A percentile compares a stretch with the other conserved stretches of the same genome.
Conservation (phyloP, 345 rosid genomes). For the Murraya paniculata region DNA sequence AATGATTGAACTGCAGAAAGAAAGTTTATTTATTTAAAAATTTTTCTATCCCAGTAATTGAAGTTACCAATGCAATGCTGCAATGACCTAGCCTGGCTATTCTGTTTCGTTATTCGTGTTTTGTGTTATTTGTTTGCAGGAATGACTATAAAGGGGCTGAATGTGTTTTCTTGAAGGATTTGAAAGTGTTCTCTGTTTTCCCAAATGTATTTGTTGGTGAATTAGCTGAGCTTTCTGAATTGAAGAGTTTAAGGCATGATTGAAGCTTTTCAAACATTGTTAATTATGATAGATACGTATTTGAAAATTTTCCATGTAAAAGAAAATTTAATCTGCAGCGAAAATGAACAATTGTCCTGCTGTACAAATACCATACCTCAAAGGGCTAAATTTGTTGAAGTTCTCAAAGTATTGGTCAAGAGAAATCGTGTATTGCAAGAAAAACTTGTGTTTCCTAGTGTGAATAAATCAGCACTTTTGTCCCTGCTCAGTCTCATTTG, state of each 20-base stretch:
- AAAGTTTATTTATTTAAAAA: neutral
- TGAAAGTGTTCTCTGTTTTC: neutral
- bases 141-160: neutral
- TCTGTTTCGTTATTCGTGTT: neutral
- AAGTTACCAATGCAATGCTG: neutral
- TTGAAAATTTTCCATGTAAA: too few relatives aligned
- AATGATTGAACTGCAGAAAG: neutral
- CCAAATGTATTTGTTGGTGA: neutral
- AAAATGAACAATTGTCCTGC: neutral
- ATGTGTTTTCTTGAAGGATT: neutral
- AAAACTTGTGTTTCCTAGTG: neutral
- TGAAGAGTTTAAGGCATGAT: slow-evolving; percentile 7
- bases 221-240: neutral
- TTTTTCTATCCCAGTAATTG: neutral
- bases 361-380: neutral
- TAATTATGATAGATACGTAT: neutral
- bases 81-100: neutral
- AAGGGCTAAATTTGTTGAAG: neutral
- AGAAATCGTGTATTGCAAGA: neutral
- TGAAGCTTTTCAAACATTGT: neutral
- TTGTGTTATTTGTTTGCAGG: neutral
- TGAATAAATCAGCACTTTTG: neutral
- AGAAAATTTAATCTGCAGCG: neutral
- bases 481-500: neutral
- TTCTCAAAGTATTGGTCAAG: neutral